Evolutionary conservation across 306 rosid species (phyloP), one percentile per base, ranked within the genome.

Genomic region (Hippophae rhamnoides): DNA sequence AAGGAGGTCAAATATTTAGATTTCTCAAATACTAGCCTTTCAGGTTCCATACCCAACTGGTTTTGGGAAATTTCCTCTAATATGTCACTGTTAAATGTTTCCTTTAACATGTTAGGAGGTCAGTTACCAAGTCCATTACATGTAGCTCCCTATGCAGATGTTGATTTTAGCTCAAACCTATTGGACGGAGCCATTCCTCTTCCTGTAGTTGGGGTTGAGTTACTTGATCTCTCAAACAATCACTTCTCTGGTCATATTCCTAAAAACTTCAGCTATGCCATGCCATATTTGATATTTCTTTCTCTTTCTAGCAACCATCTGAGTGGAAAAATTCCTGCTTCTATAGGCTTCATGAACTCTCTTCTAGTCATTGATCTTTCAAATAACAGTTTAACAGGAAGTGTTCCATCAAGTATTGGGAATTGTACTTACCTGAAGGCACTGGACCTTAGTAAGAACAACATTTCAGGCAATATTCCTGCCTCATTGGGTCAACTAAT

Each of bases 151-250:
- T n/a, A 3, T 26, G 58, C 54, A 31, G 62, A 5, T 2, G 3
- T 81, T 60, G 79, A 77, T 69, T 66, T 81, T 12, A 81, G 76
- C 53, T 65, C 25, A 40, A 72, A 77, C 56, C 63, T 54, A 26
- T 58, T 77, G n/a, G 52, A 60, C 27, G 77, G 86, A 60, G 48
- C 74, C 5, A n/a, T 78, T 53, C 72, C 78, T 57, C 25, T 69
- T 63, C 51, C 23, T 18, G 23, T 61, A 44, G 9, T 0, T 23
- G 60, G 13, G 11, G 31, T 48, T 26, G 25, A 1, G 13, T 31
- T 64, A 8, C 57, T 78, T 48, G 81, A 74, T 69, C 74, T 78
- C 58, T 78, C 86, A 13, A 75, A 75, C 69, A 81, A 74, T 57
- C 27, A 5, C 13, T 66, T 81, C 54, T 78, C 74, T 47, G 73